Percentiles rank a stretch among this genome's conserved stretches.
phyloP scores from a whole-genome alignment of 2,329 filamentous ascomycete species.

The Camptophora hylomeconis region DNA sequence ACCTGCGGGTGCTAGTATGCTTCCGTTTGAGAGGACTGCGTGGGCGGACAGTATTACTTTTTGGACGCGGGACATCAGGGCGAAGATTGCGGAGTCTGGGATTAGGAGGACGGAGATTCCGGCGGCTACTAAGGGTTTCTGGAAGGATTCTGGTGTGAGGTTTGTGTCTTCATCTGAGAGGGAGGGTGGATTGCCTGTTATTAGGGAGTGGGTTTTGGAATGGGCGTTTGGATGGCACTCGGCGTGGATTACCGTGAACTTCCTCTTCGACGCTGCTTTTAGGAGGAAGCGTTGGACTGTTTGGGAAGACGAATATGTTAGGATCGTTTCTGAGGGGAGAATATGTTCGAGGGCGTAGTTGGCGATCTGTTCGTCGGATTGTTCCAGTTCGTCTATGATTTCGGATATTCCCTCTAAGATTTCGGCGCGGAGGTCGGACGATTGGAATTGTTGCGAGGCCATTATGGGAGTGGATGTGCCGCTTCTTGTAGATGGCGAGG shows the following conservation, averaged over 20 bases:
- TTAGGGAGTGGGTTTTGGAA: conserved; percentile 46
- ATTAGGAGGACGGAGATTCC: conserved; percentile 76
- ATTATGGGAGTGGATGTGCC: conserved; percentile 21
- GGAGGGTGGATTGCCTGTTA: conserved; percentile 38
- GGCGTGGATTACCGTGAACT: conserved; percentile 80
- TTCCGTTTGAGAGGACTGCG: conserved; percentile 77
- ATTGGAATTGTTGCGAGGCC: conserved; percentile 14
- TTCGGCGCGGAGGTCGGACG: conserved; percentile 69
- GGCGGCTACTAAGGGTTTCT: conserved; percentile 62
- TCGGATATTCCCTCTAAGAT: conserved; percentile 90
- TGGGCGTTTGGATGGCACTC: conserved; percentile 61
- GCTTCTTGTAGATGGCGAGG: conserved; percentile 24
- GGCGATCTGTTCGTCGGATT: conserved; percentile 87
- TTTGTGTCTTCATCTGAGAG: conserved; percentile 29
- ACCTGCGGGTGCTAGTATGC: conserved; percentile 73
- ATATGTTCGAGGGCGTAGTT: conserved; percentile 82
- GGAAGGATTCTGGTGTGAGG: conserved; percentile 41
- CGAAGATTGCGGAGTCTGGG: conserved; percentile 73
- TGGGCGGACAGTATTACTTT: conserved; percentile 88
- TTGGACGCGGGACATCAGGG: conserved; percentile 88
- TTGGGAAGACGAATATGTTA: conserved; percentile 73
- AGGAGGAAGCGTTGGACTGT: conserved; percentile 85
- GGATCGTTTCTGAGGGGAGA: conserved; percentile 80
- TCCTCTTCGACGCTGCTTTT: conserved; percentile 74
- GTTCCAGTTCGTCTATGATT: conserved; percentile 86